Percentiles rank a stretch among this genome's conserved stretches.
These are phyloP conservation scores for Lycium ferocissimum DNA, from an alignment of 257 asterid genomes.

Conservation along the genomic window DNA sequence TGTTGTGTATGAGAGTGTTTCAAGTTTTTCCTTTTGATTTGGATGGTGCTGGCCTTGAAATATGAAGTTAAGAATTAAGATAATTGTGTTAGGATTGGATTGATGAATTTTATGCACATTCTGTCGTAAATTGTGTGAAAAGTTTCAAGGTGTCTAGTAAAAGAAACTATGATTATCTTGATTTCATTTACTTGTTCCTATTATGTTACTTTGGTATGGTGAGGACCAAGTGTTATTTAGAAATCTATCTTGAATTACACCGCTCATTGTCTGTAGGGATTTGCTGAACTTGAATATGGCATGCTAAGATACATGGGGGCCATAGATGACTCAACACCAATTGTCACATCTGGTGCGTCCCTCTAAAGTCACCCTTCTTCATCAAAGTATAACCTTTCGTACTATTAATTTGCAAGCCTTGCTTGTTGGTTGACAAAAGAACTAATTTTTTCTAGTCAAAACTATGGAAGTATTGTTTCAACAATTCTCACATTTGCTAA, in stretches of 20 bases:
- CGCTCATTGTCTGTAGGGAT: slow-evolving; percentile 56
- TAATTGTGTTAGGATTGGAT: neutral
- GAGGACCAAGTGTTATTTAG: neutral
- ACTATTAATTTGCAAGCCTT: neutral
- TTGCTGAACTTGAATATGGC: slow-evolving; percentile 97
- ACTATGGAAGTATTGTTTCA: neutral
- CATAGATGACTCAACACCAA: slow-evolving; percentile 80
- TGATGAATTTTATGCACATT: neutral
- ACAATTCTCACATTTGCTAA: neutral
- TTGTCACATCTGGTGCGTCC: slow-evolving; percentile 73
- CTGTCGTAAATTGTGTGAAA: neutral
- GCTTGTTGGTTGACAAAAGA: slow-evolving; percentile 10
- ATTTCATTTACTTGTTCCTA: slow-evolving; percentile 1
- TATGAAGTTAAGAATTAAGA: neutral
- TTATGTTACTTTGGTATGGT: neutral
- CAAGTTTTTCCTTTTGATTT: neutral
- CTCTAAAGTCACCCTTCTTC: neutral
- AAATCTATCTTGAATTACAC: neutral
- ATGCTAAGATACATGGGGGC: slow-evolving; percentile 97
- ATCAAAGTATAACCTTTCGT: neutral
- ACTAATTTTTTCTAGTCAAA: neutral
- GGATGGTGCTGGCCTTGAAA: neutral
- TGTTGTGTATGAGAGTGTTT: neutral
- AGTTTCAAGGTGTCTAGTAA: neutral
- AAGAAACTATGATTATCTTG: neutral